Evolutionary conservation across 2,329 filamentous ascomycete species (phyloP).

Genomic region (Fusarium tjaetaba): DNA sequence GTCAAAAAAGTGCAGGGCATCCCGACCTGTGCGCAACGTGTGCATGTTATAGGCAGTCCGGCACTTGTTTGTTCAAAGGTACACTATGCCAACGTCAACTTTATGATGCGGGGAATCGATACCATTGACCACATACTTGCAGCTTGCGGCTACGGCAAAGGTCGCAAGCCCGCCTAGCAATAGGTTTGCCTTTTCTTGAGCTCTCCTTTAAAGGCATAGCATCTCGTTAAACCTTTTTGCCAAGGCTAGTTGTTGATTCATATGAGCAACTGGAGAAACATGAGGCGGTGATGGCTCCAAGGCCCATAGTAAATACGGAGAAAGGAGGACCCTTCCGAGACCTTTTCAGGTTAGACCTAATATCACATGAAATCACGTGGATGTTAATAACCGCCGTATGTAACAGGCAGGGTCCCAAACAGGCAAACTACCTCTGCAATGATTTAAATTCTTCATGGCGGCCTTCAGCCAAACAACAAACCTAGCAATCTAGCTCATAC

Average conservation of each 20-base stretch:
- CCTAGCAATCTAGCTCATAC: not conserved
- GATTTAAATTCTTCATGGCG: fast-evolving
- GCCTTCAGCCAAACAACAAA: not conserved
- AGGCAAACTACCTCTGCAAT: not conserved
- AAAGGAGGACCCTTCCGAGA: not conserved
- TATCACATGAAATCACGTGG: not conserved
- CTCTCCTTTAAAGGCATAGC: not conserved
- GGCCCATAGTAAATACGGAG: not conserved
- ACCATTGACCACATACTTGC: not conserved
- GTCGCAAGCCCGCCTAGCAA: not conserved
- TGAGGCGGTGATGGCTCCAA: not conserved
- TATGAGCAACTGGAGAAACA: not conserved
- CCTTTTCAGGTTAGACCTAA: not conserved
- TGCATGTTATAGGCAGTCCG: not conserved
- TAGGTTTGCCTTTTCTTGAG: not conserved
- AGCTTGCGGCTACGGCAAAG: not conserved
- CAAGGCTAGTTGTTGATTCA: not conserved
- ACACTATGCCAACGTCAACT: not conserved
- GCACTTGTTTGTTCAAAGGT: not conserved
- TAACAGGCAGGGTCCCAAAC: too few relatives aligned
- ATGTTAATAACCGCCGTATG: not conserved
- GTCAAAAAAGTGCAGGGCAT: not conserved
- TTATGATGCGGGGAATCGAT: not conserved
- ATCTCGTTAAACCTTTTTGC: not conserved
- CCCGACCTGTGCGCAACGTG: not conserved